These are phyloP conservation scores for Metschnikowia colocasiae DNA, from an alignment of 805 yeast genomes.

Conservation along the genomic window DNA sequence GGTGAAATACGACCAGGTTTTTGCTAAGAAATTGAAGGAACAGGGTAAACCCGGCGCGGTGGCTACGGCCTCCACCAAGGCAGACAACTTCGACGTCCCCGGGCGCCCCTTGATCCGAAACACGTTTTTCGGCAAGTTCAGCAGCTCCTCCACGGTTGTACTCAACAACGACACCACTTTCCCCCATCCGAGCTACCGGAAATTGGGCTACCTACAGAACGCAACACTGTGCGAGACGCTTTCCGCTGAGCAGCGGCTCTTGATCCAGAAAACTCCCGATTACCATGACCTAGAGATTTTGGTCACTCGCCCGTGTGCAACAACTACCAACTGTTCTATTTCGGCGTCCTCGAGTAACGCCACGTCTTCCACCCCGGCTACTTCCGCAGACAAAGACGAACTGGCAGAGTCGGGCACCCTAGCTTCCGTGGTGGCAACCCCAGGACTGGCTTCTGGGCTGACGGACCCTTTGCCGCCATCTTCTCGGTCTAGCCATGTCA, in stretches of 20 bases:
- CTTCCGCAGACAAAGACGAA: slow-evolving; percentile 23
- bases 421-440: slow-evolving; percentile 30
- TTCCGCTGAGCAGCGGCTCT: slow-evolving; percentile 32
- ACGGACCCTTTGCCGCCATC: slow-evolving; percentile 24
- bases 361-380: slow-evolving; percentile 13
- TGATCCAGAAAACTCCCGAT: slow-evolving; percentile 27
- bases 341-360: neutral
- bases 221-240: slow-evolving; percentile 33
- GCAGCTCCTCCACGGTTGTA: slow-evolving; percentile 14
- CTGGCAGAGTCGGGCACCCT: slow-evolving; percentile 22
- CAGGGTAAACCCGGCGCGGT: slow-evolving; percentile 16
- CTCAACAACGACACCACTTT: slow-evolving; percentile 7
- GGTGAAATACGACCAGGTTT: slow-evolving; percentile 37
- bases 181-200: slow-evolving; percentile 3
- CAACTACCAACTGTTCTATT: neutral
- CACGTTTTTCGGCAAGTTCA: slow-evolving; percentile 41
- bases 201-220: slow-evolving; percentile 19
- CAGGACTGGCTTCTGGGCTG: slow-evolving; percentile 3
- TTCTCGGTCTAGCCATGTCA: slow-evolving; percentile 29
- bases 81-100: slow-evolving; percentile 8
- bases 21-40: slow-evolving; percentile 34
- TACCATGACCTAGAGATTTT: slow-evolving; percentile 31
- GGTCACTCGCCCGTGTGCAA: slow-evolving; percentile 31
- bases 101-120: slow-evolving; percentile 30
- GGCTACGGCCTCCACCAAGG: slow-evolving; percentile 1